A percentile compares a stretch with the other conserved stretches of the same genome.
Evolutionary conservation across 495 filamentous ascomycete genomes (phyloP).

Genomic region (Podospora didyma): DNA sequence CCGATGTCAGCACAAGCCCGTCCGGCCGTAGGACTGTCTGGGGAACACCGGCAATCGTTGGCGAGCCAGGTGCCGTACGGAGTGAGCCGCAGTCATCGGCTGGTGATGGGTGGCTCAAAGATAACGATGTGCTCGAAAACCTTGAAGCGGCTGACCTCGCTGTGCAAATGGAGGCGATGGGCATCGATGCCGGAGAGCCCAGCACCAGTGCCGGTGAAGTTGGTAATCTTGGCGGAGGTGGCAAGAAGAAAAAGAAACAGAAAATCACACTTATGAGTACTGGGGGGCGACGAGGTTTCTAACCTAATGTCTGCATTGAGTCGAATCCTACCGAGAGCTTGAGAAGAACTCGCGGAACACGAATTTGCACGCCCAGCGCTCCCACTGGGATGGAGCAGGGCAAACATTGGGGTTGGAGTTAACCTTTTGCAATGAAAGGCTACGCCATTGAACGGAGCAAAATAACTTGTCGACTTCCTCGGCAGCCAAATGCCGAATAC

Average conservation of each 20-base stretch:
- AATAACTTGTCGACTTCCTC: too few relatives aligned
- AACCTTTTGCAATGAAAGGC: too few relatives aligned
- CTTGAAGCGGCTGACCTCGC: conserved; percentile 36
- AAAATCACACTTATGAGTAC: conserved; percentile 96
- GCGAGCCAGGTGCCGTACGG: conserved; percentile 41
- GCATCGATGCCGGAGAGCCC: conserved; percentile 27
- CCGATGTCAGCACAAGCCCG: conserved; percentile 70
- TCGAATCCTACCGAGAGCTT: too few relatives aligned
- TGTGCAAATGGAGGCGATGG: conserved; percentile 43
- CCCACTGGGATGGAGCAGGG: too few relatives aligned
- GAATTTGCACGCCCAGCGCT: too few relatives aligned
- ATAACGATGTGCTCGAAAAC: conserved; percentile 35
- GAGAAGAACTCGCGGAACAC: too few relatives aligned
- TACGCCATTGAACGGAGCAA: too few relatives aligned
- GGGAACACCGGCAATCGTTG: conserved; percentile 68
- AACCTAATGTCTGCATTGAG: too few relatives aligned
- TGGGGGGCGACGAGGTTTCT: conserved; percentile 36
- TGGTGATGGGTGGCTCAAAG: conserved; percentile 80
- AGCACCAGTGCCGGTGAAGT: conserved; percentile 17
- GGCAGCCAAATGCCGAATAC: too few relatives aligned
- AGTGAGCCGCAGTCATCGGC: conserved; percentile 32
- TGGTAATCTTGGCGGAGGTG: conserved; percentile 19
- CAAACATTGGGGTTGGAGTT: too few relatives aligned
- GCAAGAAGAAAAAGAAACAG: conserved; percentile 85
- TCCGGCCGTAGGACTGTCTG: conserved; percentile 74